Base-by-base conservation (phyloP, 2,329 filamentous ascomycete genomes). In the Hypoxylon sp. region DNA sequence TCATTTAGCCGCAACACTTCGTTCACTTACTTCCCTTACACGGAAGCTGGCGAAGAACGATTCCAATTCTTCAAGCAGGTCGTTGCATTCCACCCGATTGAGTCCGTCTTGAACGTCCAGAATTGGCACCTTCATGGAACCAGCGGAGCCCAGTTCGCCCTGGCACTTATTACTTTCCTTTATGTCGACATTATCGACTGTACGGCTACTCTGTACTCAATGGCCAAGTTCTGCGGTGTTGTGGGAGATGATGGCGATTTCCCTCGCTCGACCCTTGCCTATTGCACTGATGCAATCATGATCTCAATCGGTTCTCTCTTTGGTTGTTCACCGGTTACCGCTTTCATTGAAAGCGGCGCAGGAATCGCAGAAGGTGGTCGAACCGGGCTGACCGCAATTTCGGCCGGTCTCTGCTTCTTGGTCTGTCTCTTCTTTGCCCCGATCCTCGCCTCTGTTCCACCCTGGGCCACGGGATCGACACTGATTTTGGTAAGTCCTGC, bases 111-210 rank as follows among this genome's bases (percentile, higher is more conserved):
- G 25, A 86, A 82, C 43, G 88, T 86, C 2, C 88, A 92, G 65
- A 83, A 92, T 67, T 93, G 91, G 91, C 81, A 88, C 52, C 80
- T 93, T 10, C 73, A 77, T 4, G 84, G 84, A 2, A 79, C 81
- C 9, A 83, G 85, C 34, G 84, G 84, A 5, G 84, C 84, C 0
- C 87, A 92, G 70, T 93, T 93, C 74, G 87, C 86, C 9, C 82
- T 93, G 3, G 90, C 91, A 0, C 86, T 93, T 57, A 89, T 93
- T 75, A 93, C 91, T 0, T 93, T 94, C 75, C 84, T 94, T 2
- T 93, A 93, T 65, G 91, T 94, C 55, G 91, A 93, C 73, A 92
- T 93, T 72, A 89, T 94, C 65, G 91, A 94, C 76, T 90, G 89
- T 74, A 93, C 91, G 0, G 91, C 91, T 45, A 93, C 91, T 0